phyloP scores from a whole-genome alignment of 352 stramenopile genomes.

The Phytophthora aleatoria region DNA sequence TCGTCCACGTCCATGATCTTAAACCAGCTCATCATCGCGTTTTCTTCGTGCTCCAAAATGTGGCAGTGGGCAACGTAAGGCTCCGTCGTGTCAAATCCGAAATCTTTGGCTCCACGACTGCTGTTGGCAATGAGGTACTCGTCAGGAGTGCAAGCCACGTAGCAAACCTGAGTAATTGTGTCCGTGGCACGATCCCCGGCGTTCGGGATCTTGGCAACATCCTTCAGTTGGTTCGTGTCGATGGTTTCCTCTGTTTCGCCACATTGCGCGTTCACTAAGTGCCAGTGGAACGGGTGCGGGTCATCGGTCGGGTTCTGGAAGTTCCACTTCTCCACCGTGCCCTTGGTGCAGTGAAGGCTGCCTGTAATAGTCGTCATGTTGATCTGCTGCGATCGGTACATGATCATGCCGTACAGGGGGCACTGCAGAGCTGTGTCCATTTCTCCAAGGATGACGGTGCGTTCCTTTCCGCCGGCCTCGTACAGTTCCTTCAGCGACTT shows the following conservation, averaged over 20 bases:
- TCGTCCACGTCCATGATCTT: slow-evolving; percentile 54
- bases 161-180: slow-evolving; percentile 68
- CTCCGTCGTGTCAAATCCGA: slow-evolving; percentile 68
- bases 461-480: slow-evolving; percentile 54
- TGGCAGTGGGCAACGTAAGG: slow-evolving; percentile 79
- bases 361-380: slow-evolving; percentile 53
- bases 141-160: slow-evolving; percentile 71
- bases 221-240: slow-evolving; percentile 71
- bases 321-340: slow-evolving; percentile 80
- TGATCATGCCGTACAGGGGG: slow-evolving; percentile 25
- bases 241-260: slow-evolving; percentile 64
- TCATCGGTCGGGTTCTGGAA: slow-evolving; percentile 84
- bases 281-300: slow-evolving; percentile 81
- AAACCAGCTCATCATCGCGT: slow-evolving; percentile 76
- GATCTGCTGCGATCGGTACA: slow-evolving; percentile 57
- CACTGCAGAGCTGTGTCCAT: slow-evolving; percentile 50
- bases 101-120: slow-evolving; percentile 53
- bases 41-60: slow-evolving; percentile 79
- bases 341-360: slow-evolving; percentile 62
- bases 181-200: slow-evolving; percentile 37
- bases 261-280: slow-evolving; percentile 79
- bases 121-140: slow-evolving; percentile 59
- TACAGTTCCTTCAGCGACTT: slow-evolving; percentile 68
- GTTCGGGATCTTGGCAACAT: slow-evolving; percentile 78
- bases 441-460: slow-evolving; percentile 60